Evolutionary conservation across 2,329 filamentous ascomycete genomes (phyloP).

Genomic region (Aspergillus aculeatinus): DNA sequence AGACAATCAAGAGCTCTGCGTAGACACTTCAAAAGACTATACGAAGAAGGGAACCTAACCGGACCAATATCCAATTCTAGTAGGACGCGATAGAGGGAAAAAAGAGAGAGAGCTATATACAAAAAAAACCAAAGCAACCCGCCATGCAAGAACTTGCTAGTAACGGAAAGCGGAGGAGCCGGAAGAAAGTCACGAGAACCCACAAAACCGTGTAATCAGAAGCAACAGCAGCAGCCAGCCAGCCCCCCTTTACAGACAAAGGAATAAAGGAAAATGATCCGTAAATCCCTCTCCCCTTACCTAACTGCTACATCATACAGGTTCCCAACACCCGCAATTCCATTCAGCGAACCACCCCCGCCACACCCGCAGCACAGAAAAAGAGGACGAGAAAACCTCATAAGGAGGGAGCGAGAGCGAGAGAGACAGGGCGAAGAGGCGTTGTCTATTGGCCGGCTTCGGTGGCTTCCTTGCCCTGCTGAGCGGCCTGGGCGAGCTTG

Average conservation of each 20-base stretch:
- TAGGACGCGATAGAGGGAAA: not conserved
- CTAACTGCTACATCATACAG: not conserved
- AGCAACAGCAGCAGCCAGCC: too few relatives aligned
- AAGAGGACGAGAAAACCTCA: slow-evolving; percentile 10
- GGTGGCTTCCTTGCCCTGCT: slow-evolving; percentile 30
- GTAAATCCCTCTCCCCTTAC: not conserved
- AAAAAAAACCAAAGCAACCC: not conserved
- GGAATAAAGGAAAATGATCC: not conserved
- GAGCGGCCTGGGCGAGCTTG: slow-evolving; percentile 34
- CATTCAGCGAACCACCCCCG: not conserved
- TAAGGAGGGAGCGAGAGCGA: too few relatives aligned
- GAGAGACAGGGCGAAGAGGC: slow-evolving; percentile 3
- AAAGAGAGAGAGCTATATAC: slow-evolving; percentile 2
- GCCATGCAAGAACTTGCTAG: slow-evolving; percentile 3
- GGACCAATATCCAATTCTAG: not conserved
- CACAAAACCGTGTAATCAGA: not conserved
- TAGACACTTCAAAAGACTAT: too few relatives aligned
- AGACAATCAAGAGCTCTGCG: not conserved
- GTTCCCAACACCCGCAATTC: not conserved
- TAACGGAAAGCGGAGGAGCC: not conserved
- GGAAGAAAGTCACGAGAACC: not conserved
- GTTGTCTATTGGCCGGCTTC: slow-evolving; percentile 30
- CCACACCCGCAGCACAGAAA: not conserved
- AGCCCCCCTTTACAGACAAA: not conserved
- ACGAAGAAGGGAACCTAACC: not conserved